Evolutionary conservation across 805 yeast genomes (phyloP), one percentile per base, ranked within the genome.

Genomic region (Lipomyces yamanashiensis): DNA sequence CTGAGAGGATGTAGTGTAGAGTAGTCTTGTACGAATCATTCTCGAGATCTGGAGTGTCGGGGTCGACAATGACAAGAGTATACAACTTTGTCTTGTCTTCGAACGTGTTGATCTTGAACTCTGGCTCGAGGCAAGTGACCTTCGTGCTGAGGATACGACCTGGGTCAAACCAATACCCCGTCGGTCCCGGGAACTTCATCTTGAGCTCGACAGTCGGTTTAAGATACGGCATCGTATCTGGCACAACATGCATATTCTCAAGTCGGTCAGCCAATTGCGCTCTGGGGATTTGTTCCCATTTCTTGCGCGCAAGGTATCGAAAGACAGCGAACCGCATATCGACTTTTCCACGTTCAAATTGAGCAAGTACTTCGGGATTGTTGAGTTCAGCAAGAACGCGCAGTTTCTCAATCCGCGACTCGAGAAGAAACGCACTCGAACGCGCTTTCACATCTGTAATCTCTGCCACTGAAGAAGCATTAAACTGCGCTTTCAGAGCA

Each of bases 221-320:
- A 62, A 95, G 76, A 1, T 98, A 92, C 34, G 98, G 95, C 75
- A 95, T 74, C 2, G 98, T 92, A 74, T 95, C 99, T 15, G 99
- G 99, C 63, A 95, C 89, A 49, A 90, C 90, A 49, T 83, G 83
- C 70, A 91, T 78, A 61, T 88, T 86, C 78, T 95, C 99, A 59
- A 95, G 77, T 79, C 98, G 86, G 79, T 95, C 98, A 95, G 95
- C 90, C 58, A 87, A 79, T 57, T 90, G 74, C 90, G 91, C 88
- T 76, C 85, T 84, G 50, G 84, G 87, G 67, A 86, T 80, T 13
- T 76, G 71, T 74, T 85, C 84, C 98, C 98, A 93, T 67, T 87
- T 84, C 66, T 87, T 78, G 70, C 84, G 79, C 63, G 89, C 84
- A 67, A 85, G 79, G 55, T 84, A 77, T 74, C 97, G 85, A 78